Percentiles rank a stretch among this genome's conserved stretches.
phyloP scores from a whole-genome alignment of 78 protist species.

The Cavenderia fasciculata region DNA sequence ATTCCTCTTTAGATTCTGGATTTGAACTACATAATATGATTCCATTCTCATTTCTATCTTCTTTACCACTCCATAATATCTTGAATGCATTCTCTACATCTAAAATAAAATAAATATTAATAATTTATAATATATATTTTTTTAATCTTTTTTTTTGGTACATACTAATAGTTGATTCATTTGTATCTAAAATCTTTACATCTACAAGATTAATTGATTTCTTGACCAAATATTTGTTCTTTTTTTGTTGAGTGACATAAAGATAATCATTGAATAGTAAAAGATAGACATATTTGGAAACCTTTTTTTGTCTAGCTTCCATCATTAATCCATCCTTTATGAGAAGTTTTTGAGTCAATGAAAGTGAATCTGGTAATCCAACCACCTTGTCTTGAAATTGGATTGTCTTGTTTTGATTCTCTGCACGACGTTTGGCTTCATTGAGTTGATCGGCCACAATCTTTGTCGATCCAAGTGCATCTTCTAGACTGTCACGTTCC shows the following conservation, averaged over 20 bases:
- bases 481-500: slow-evolving; percentile 44
- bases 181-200: slow-evolving; percentile 24
- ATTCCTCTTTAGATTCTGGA: slow-evolving; percentile 41
- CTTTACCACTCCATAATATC: slow-evolving; percentile 35
- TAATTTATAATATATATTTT: background rate
- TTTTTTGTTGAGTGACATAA: slow-evolving; percentile 56
- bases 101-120: background rate
- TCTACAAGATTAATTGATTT: slow-evolving; percentile 24
- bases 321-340: slow-evolving; percentile 55
- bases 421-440: slow-evolving; percentile 68
- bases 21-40: slow-evolving; percentile 5
- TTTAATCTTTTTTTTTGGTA: no score
- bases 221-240: slow-evolving; percentile 20
- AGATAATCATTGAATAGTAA: slow-evolving; percentile 39
- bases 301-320: slow-evolving; percentile 31
- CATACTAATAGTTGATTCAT: no score
- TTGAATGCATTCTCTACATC: slow-evolving; percentile 15
- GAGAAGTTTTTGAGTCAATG: background rate
- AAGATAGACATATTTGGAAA: slow-evolving; percentile 35
- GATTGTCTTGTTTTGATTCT: slow-evolving; percentile 17
- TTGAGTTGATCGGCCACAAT: slow-evolving; percentile 38
- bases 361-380: slow-evolving; percentile 19
- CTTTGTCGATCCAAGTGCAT: slow-evolving; percentile 36
- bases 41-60: slow-evolving; percentile 35
- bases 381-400: slow-evolving; percentile 19